A percentile compares a stretch with the other conserved stretches of the same genome.
phyloP scores from a whole-genome alignment of 2,329 filamentous ascomycete species.

The Penicillium oxalicum region DNA sequence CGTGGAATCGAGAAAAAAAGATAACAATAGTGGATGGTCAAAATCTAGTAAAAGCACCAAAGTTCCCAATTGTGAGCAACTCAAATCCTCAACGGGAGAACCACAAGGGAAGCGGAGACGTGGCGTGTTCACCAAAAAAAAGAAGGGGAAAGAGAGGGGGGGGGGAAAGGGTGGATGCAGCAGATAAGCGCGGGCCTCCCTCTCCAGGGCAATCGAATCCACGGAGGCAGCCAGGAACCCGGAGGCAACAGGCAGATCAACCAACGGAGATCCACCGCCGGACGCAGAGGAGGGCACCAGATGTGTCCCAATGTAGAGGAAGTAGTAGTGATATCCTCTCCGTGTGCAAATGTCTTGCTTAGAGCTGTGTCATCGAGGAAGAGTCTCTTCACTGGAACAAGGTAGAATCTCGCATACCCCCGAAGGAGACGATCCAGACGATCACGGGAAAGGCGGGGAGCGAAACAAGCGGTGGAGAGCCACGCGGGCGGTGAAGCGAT shows the following conservation, averaged over 20 bases:
- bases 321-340: not conserved
- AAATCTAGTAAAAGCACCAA: conserved; percentile 3
- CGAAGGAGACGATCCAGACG: not conserved
- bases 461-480: conserved; percentile 17
- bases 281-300: not conserved
- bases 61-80: conserved; percentile 7
- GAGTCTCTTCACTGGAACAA: not conserved
- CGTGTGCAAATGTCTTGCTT: not conserved
- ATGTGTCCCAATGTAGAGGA: too few species aligned
- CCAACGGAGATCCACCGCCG: conserved; percentile 1
- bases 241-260: conserved; percentile 1
- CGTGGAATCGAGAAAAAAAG: not conserved
- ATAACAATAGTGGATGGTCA: not conserved
- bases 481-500: conserved; percentile 12
- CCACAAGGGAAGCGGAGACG: conserved; percentile 2
- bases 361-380: not conserved
- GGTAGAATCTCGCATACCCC: not conserved
- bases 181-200: conserved; percentile 5
- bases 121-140: conserved; percentile 5
- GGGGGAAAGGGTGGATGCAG: not conserved
- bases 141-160: conserved; percentile 1
- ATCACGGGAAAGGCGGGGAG: conserved; percentile 13
- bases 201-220: not conserved
- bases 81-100: conserved; percentile 1
- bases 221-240: not conserved